Evolutionary conservation across 495 filamentous ascomycete species (phyloP).

Genomic region (Trichocladium uniseriatum): DNA sequence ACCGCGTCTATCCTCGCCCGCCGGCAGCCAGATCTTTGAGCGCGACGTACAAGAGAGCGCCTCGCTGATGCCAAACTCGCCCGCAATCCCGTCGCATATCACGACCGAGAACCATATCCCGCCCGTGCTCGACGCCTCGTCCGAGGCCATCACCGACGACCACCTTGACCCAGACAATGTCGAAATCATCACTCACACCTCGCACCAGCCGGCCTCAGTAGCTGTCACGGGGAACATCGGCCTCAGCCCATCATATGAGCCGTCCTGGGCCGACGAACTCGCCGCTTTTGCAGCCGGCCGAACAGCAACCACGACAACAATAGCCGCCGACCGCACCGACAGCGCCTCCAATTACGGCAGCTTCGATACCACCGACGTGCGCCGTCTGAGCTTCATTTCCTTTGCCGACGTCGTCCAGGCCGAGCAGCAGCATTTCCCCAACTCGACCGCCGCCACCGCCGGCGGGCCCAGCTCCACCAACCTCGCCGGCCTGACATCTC

Average conservation of each 20-base stretch:
- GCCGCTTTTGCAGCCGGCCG: conserved; percentile 30
- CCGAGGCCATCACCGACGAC: conserved; percentile 76
- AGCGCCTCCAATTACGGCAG: conserved; percentile 60
- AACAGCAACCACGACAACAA: conserved; percentile 21
- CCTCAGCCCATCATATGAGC: conserved; percentile 29
- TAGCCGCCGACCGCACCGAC: conserved; percentile 35
- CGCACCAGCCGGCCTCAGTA: conserved; percentile 67
- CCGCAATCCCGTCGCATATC: conserved; percentile 79
- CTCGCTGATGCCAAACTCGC: conserved; percentile 51
- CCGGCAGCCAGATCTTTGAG: conserved; percentile 83
- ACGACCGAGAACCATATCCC: conserved; percentile 88
- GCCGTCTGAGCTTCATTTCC: conserved; percentile 81
- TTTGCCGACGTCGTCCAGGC: conserved; percentile 92
- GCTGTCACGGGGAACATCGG: conserved; percentile 45
- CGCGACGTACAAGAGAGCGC: conserved; percentile 79
- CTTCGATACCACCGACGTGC: conserved; percentile 65
- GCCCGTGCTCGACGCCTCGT: conserved; percentile 78
- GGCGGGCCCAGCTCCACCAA: conserved; percentile 13
- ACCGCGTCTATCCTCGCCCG: conserved; percentile 53
- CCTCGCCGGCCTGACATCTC: conserved; percentile 45
- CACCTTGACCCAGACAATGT: conserved; percentile 69
- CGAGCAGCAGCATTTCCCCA: conserved; percentile 48
- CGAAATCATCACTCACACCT: conserved; percentile 75
- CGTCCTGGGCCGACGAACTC: conserved; percentile 47
- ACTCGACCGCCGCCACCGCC: neutral